A percentile compares a stretch with the other conserved stretches of the same genome.
Conservation (phyloP, 371 early-diverging fungal genomes). For the Mortierella sp. region DNA sequence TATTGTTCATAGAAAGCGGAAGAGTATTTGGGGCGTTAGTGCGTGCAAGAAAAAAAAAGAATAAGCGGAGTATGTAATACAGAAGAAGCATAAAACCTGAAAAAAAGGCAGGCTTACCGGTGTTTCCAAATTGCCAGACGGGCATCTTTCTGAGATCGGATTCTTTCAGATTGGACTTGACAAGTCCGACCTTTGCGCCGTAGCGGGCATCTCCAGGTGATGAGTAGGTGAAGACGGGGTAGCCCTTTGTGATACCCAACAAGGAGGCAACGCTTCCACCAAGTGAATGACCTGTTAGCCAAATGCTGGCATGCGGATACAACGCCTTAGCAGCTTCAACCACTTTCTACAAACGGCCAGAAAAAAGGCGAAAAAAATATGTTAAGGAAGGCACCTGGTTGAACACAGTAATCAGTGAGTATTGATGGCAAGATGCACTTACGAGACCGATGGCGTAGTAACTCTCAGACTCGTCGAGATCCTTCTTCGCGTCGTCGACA, state of each 20-base stretch:
- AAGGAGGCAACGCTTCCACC: slow-evolving; percentile 90
- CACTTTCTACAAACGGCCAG: slow-evolving; percentile 17
- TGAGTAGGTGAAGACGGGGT: slow-evolving; percentile 88
- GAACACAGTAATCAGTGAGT: background rate
- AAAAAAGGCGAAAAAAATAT: background rate
- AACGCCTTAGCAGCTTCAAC: slow-evolving; percentile 39
- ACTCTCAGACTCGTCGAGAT: slow-evolving; percentile 27
- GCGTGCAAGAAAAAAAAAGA: background rate
- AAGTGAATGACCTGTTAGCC: slow-evolving; percentile 93
- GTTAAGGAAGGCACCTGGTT: background rate
- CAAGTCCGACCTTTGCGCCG: slow-evolving; percentile 81
- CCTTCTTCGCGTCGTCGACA: slow-evolving; percentile 21
- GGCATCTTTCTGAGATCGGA: slow-evolving; percentile 33
- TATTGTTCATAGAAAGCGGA: slow-evolving; percentile 16
- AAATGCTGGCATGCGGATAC: slow-evolving; percentile 78
- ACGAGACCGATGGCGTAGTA: slow-evolving; percentile 27
- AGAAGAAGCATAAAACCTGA: slow-evolving; percentile 43
- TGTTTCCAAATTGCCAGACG: slow-evolving; percentile 60
- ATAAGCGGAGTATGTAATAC: background rate
- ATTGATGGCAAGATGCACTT: background rate
- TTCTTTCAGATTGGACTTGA: slow-evolving; percentile 11
- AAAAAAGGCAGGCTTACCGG: slow-evolving; percentile 76
- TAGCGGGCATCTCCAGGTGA: slow-evolving; percentile 87
- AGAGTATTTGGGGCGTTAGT: background rate
- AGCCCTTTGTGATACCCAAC: slow-evolving; percentile 84